Evolutionary conservation across 139 green algal genomes (phyloP), one percentile per base, ranked within the genome.

Genomic region (Raphidocelis subcapitata): DNA sequence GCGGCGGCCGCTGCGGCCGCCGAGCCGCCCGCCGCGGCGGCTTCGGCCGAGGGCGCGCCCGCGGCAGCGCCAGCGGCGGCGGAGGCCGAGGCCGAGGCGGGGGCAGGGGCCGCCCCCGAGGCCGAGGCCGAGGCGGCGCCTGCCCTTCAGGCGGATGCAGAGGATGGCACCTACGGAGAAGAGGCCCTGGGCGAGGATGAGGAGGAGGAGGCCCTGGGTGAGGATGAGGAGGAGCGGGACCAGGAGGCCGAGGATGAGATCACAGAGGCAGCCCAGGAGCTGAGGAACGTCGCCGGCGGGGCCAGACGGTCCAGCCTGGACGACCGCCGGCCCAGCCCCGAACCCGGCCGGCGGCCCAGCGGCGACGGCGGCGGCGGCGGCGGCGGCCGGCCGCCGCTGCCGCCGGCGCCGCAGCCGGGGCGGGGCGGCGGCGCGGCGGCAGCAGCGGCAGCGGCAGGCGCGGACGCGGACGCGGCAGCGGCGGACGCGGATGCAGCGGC

Each of bases 401-500:
- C 41, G 41, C 41, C 8, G 41, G 41, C 8, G 41, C 8, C 8
- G 24, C 15, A 61, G 33, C 21, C 35, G 44, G 2, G 2, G 26
- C 23, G 49, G 12, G 49, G n/a, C 59, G 37, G 26, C 26, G 2
- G 28, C n/a, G 18, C 51, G 46, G 5, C 41, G 41, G 62, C 54
- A 44, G 41, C 68, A 73, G 55, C 41, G 55, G 12, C 41, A 65
- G 62, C 52, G 68, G 44, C 68, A n/a, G 60, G 33, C 33, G 32
- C 54, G 33, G 2, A 37, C n/a, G n/a, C n/a, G n/a, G n/a, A n/a
- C n/a, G n/a, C n/a, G n/a, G n/a, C n/a, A n/a, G n/a, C n/a, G n/a
- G n/a, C n/a, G n/a, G n/a, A n/a, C n/a, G n/a, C n/a, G n/a, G n/a
- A n/a, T n/a, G n/a, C n/a, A n/a, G n/a, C n/a, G n/a, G n/a, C n/a